A percentile compares a stretch with the other conserved stretches of the same genome.
phyloP scores from a whole-genome alignment of 1,139 yeast genomes.

The Lizanozyma gosingica region DNA sequence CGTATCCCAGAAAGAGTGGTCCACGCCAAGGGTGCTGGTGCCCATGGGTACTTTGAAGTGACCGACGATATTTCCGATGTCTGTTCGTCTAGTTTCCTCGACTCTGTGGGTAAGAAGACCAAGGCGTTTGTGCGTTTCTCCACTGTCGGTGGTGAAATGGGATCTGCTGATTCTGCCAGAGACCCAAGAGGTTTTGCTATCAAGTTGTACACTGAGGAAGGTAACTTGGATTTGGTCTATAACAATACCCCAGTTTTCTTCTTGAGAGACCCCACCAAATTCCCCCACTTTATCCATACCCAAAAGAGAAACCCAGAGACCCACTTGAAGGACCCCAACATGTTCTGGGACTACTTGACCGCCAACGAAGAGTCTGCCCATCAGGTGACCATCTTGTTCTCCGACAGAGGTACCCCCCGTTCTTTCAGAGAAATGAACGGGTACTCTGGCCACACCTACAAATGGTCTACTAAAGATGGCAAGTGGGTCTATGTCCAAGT shows the following conservation, averaged over 20 bases:
- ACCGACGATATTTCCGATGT: conserved; percentile 48
- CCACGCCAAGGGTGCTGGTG: conserved; percentile 61
- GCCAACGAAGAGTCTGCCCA: conserved; percentile 58
- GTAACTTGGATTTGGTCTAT: conserved; percentile 54
- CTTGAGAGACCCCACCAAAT: conserved; percentile 50
- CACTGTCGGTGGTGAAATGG: conserved; percentile 53
- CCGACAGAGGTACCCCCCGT: conserved; percentile 65
- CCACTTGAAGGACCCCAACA: conserved; percentile 66
- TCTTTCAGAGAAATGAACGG: conserved; percentile 61
- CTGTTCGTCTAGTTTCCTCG: conserved; percentile 41
- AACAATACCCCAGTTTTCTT: conserved; percentile 55
- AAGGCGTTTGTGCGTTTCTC: conserved; percentile 43
- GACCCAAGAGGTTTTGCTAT: conserved; percentile 55
- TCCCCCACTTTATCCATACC: conserved; percentile 51
- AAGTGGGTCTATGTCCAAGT: conserved; percentile 62
- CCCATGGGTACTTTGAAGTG: conserved; percentile 50
- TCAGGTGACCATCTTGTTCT: conserved; percentile 53
- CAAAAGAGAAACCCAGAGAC: conserved; percentile 78
- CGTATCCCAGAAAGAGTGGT: conserved; percentile 59
- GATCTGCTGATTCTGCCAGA: conserved; percentile 48
- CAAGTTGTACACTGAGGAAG: conserved; percentile 50
- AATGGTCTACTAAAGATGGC: conserved; percentile 58
- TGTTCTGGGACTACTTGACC: conserved; percentile 64
- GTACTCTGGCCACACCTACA: conserved; percentile 65
- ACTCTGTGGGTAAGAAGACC: conserved; percentile 39